Evolutionary conservation across 768 basidiomycete genomes (phyloP), one percentile per base, ranked within the genome.

Genomic region (Daedaleopsis sinensis): DNA sequence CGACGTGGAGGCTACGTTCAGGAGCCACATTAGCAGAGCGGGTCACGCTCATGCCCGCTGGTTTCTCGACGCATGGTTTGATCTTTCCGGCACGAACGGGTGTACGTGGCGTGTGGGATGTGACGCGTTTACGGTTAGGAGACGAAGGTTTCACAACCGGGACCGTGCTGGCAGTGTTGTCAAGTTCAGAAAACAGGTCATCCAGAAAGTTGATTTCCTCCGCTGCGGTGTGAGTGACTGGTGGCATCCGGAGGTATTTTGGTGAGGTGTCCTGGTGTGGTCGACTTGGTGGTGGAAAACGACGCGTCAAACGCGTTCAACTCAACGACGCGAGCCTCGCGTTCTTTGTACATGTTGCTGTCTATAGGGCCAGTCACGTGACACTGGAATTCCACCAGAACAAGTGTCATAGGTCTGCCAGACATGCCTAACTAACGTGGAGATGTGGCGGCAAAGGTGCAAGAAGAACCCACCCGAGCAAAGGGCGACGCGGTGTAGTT

Each of bases 181-280:
- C 85, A 53, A 92, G 71, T 32, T 79, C 82, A 0, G 77, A 70
- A 48, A 90, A 71, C 1, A 90, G 68, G 27, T 68, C 73, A 15
- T 77, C 74, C 78, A 93, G 82, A 68, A 92, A 86, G 5, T 74
- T 83, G 27, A 80, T 79, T 63, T 91, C 89, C 43, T 84, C 84
- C 52, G 70, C 68, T 36, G 72, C 71, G 5, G 79, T 72, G 23
- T 58, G 79, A 49, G 50, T 67, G 16, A 64, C 62, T 15, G 79
- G 72, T 53, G 78, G 67, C 79, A 80, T 82, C 51, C 5, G 27
- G n/a, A 16, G 2, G 5, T 16, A n/a, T 16, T 9, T 39, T 57
- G 39, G 43, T 52, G 3, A 7, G 8, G 54, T 46, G 18, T 5
- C n/a, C n/a, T n/a, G n/a, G n/a, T n/a, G n/a, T n/a, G n/a, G n/a